Evolutionary conservation across 2,329 filamentous ascomycete species (phyloP), one percentile per base, ranked within the genome.

Genomic region (Intubia oerlemansii): DNA sequence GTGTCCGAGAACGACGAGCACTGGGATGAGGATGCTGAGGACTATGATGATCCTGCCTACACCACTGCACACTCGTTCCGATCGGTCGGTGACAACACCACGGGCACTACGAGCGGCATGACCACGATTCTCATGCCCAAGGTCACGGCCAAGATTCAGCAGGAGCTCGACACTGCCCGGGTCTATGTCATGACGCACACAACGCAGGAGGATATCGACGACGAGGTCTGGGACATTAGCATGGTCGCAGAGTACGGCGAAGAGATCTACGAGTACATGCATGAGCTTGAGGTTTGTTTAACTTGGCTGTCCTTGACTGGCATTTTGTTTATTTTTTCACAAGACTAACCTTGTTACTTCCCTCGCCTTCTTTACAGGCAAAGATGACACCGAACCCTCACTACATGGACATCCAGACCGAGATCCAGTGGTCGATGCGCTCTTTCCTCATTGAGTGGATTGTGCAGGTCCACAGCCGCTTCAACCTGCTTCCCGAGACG

Each of bases 351-450:
- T n/a, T n/a, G n/a, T 10, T 12, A 25, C 14, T 16, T 12, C 11
- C 5, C 20, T 10, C 20, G 10, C 5, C 8, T n/a, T n/a, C n/a
- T 13, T 4, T 19, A 3, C n/a, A 43, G 41, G 25, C 30, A 12
- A 37, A 35, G n/a, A 41, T 41, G 68, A 60, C 84, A 23, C 88
- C 88, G 2, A 84, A 88, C 43, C 62, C 81, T 4, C 69, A 88
- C 47, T 98, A 98, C 59, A 98, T 98, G 85, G 81, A 92, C 36
- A 72, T 77, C 39, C 88, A 98, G 49, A 73, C 76, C n/a, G 85
- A 95, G 50, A 90, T 98, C 32, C 80, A 92, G 47, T 98, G 88
- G 88, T 92, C 84, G 3, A 98, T 95, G 88, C 80, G 88, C 26
- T 76, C 82, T 5, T 81, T 95, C 14, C 62, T 98, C 31, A 90